These are phyloP conservation scores for Paramyrothecium sp. DNA, from an alignment of 2,329 filamentous ascomycete genomes.

Conservation along the genomic window DNA sequence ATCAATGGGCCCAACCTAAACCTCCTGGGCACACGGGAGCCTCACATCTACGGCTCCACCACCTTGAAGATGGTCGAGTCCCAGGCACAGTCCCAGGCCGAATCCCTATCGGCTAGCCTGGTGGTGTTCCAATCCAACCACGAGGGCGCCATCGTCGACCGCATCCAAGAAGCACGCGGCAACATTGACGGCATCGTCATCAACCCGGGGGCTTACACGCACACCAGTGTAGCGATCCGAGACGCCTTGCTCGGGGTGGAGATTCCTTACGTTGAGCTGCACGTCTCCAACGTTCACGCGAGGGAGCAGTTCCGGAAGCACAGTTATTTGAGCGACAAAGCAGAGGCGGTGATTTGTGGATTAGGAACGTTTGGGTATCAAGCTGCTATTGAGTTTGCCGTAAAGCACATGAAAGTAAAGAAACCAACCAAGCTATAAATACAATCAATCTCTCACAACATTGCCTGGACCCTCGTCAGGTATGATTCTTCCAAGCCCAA, in stretches of 20 bases:
- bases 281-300: constrained; percentile 72
- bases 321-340: constrained; percentile 75
- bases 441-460: constrained; percentile 19
- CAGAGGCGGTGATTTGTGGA: constrained; percentile 70
- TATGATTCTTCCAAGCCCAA: constrained; percentile 26
- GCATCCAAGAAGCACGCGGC: constrained; percentile 64
- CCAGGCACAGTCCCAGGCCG: constrained; percentile 47
- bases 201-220: constrained; percentile 73
- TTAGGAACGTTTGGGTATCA: constrained; percentile 62
- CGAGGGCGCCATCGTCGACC: constrained; percentile 72
- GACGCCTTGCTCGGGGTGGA: constrained; percentile 68
- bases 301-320: constrained; percentile 67
- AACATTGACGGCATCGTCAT: constrained; percentile 67
- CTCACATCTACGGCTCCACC: constrained; percentile 68
- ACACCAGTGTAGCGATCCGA: constrained; percentile 74
- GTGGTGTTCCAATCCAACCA: constrained; percentile 73
- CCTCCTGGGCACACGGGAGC: constrained; percentile 73
- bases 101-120: constrained; percentile 45
- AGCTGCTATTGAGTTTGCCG: constrained; percentile 56
- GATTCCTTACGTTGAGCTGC: constrained; percentile 76
- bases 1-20: constrained; percentile 85
- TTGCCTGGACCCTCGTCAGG: constrained; percentile 28
- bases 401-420: constrained; percentile 42
- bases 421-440: not conserved
- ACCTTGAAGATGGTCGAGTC: constrained; percentile 63